Percentiles rank a stretch among this genome's conserved stretches.
phyloP scores from a whole-genome alignment of 345 rosid genomes.

The Garcia nutans region DNA sequence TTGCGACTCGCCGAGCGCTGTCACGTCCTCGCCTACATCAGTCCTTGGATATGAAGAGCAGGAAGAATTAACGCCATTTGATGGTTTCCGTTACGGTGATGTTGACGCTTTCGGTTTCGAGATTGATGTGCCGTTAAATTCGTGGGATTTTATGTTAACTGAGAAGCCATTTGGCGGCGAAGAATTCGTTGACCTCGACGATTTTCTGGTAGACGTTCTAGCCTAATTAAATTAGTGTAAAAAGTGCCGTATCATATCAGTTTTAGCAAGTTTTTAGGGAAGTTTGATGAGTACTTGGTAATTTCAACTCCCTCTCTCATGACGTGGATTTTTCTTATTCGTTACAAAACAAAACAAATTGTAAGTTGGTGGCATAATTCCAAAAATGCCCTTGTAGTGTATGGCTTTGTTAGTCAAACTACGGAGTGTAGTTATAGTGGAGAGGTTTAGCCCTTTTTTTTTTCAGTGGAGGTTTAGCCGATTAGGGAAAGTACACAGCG shows the following conservation, averaged over 20 bases:
- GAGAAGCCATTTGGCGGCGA: slow-evolving; percentile 9
- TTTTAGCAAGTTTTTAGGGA: not conserved
- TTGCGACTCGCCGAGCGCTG: not conserved
- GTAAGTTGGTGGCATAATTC: not conserved
- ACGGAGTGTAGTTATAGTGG: slow-evolving; percentile 10
- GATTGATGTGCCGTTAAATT: slow-evolving; percentile 20
- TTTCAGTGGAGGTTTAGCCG: not conserved
- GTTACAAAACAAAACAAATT: not conserved
- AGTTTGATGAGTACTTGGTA: not conserved
- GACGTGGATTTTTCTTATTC: not conserved
- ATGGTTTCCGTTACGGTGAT: slow-evolving; percentile 12
- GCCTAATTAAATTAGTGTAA: not conserved
- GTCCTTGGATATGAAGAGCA: slow-evolving; percentile 24
- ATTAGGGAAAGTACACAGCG: not conserved
- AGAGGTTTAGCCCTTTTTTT: not conserved
- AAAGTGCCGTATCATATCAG: not conserved
- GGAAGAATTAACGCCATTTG: slow-evolving; percentile 14
- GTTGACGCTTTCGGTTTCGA: slow-evolving; percentile 31
- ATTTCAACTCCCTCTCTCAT: not conserved
- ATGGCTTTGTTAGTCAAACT: slow-evolving; percentile 14
- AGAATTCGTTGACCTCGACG: slow-evolving; percentile 34
- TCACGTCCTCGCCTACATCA: slow-evolving; percentile 39
- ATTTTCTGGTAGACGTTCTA: slow-evolving; percentile 30
- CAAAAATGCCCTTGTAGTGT: not conserved
- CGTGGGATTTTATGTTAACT: slow-evolving; percentile 17